phyloP scores from a whole-genome alignment of 345 rosid genomes.

The Eutrema japonicum region DNA sequence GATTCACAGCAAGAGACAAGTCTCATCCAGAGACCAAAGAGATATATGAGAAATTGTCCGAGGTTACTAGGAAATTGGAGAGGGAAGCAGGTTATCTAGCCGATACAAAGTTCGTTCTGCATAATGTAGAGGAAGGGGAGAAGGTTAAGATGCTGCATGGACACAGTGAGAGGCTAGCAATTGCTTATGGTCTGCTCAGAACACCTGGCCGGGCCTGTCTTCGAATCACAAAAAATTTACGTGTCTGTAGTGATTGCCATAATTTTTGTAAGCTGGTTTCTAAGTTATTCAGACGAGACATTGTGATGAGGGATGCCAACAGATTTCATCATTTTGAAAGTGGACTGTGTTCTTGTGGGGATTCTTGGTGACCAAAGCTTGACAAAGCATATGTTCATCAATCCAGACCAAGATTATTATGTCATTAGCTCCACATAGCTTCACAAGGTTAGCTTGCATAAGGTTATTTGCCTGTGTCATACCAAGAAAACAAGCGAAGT shows the following conservation, averaged over 20 bases:
- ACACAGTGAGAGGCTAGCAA: constrained; percentile 85
- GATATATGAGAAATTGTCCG: constrained; percentile 58
- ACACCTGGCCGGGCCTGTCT: constrained; percentile 52
- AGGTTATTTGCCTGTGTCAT: constrained; percentile 20
- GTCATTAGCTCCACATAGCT: constrained; percentile 14
- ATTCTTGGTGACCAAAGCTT: constrained; percentile 61
- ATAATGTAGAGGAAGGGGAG: constrained; percentile 63
- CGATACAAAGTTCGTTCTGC: constrained; percentile 69
- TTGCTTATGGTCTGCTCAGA: constrained; percentile 66
- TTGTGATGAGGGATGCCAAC: constrained; percentile 80
- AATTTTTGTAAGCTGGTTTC: constrained; percentile 79
- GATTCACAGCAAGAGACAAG: constrained; percentile 78
- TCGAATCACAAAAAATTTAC: constrained; percentile 74
- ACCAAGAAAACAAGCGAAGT: constrained; percentile 22
- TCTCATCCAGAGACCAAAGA: constrained; percentile 66
- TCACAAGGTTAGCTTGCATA: constrained; percentile 22
- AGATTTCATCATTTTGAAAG: constrained; percentile 84
- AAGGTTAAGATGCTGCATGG: constrained; percentile 72
- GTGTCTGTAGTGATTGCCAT: constrained; percentile 87
- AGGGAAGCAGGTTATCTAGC: constrained; percentile 73
- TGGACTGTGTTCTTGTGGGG: constrained; percentile 86
- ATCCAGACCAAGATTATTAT: constrained; percentile 16
- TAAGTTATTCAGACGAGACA: constrained; percentile 52
- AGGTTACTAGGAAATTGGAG: constrained; percentile 58
- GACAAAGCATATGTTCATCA: constrained; percentile 22